phyloP scores from a whole-genome alignment of 805 yeast genomes.

The Ogataea nonfermentans region DNA sequence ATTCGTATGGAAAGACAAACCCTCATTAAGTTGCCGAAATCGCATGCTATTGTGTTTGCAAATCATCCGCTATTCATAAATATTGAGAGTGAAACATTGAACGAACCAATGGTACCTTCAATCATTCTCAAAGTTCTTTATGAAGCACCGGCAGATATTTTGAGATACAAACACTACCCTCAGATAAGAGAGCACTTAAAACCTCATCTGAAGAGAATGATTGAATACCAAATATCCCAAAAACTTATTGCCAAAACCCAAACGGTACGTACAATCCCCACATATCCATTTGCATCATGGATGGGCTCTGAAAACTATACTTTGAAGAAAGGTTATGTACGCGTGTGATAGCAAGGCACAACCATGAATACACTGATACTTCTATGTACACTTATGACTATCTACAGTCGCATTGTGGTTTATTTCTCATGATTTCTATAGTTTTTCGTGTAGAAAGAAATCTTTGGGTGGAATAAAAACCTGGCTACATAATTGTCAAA shows the following conservation, averaged over 20 bases:
- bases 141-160: conserved; percentile 45
- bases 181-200: conserved; percentile 41
- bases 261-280: conserved; percentile 18
- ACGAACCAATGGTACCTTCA: conserved; percentile 49
- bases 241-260: conserved; percentile 38
- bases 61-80: conserved; percentile 37
- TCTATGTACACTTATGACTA: no score
- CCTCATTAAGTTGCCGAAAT: conserved; percentile 44
- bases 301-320: conserved; percentile 10
- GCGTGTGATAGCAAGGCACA: background rate
- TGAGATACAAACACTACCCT: conserved; percentile 46
- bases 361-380: no score
- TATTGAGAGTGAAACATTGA: conserved; percentile 40
- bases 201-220: conserved; percentile 39
- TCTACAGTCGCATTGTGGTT: no score
- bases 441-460: no score
- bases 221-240: conserved; percentile 39
- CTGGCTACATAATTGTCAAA: no score
- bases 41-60: conserved; percentile 27
- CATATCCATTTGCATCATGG: conserved; percentile 27
- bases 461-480: no score
- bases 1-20: conserved; percentile 50
- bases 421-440: no score
- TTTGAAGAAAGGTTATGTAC: conserved; percentile 10
- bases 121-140: conserved; percentile 40